Base-by-base conservation (phyloP, 306 rosid genomes). In the Vigna hirtella region DNA sequence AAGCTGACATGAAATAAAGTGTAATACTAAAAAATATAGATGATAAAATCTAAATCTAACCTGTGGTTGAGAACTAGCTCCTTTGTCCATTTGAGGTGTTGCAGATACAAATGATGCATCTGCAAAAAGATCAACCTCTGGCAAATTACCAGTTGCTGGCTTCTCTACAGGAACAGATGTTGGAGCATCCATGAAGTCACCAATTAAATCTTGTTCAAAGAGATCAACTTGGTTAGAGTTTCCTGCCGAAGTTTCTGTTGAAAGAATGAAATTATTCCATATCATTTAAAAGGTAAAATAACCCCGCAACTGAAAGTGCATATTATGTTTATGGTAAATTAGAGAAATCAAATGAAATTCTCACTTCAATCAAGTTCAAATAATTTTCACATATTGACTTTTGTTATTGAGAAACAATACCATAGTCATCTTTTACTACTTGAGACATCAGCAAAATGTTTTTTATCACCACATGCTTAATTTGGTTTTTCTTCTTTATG, bases 71-170 rank as follows among this genome's bases (percentile, higher is more conserved):
- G 93, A 86, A 69, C 79, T 82, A 58, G 86, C 81, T 81, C 80
- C 92, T 75, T 90, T 86, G 74, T 86, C 96, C 78, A 66, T 62
- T 40, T 81, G 85, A 63, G 96, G 79, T 55, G 81, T 65, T n/a
- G 91, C 97, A 66, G 99, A 87, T 72, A 96, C 91, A 90, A 93
- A 93, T 67, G 89, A 55, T 9, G 97, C 96, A 80, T 93, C 99
- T 52, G 98, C 98, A 90, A 96, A 96, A 75, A 93, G 93, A 90
- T 96, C 99, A 74, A 90, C 94, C 77, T 88, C 96, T 4, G 98
- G 32, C 62, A 82, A 81, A 78, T 86, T 79, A 81, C 72, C 72
- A 72, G 77, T 52, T 24, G 76, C 87, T 42, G 84, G 70, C 80
- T 91, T 88, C 83, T 86, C 94, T 62, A 90, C 71, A 38, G 93